These are phyloP conservation scores for Apophysomyces elegans DNA, from an alignment of 371 early-diverging fungal species.

Conservation along the genomic window DNA sequence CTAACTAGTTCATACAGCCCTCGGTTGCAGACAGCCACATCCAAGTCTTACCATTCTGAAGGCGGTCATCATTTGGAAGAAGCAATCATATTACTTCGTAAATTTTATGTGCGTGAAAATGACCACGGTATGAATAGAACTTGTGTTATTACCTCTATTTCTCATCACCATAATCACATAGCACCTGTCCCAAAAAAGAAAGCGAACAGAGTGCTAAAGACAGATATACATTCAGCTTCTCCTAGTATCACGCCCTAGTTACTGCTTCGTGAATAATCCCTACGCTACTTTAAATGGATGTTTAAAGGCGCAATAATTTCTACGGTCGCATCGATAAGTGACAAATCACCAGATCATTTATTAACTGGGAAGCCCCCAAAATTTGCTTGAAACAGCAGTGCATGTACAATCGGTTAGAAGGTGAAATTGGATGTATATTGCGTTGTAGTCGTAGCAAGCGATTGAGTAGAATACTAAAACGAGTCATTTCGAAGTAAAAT, in stretches of 20 bases:
- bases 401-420: too few species aligned
- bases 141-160: neutral
- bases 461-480: too few species aligned
- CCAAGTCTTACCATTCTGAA: slow-evolving; percentile 60
- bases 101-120: slow-evolving; percentile 93
- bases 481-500: too few species aligned
- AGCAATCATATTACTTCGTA: slow-evolving; percentile 83
- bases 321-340: too few species aligned
- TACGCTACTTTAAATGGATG: too few species aligned
- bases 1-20: slow-evolving; percentile 12
- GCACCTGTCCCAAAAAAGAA: slow-evolving; percentile 92
- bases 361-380: too few species aligned
- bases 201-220: slow-evolving; percentile 75
- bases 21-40: slow-evolving; percentile 32
- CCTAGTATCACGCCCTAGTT: neutral
- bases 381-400: too few species aligned
- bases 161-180: slow-evolving; percentile 26
- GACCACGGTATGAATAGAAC: slow-evolving; percentile 62
- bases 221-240: slow-evolving; percentile 36
- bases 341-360: too few species aligned
- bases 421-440: too few species aligned
- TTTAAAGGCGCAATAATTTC: too few species aligned
- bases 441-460: too few species aligned
- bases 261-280: too few species aligned
- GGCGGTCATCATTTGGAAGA: slow-evolving; percentile 80